Percentiles rank a stretch among this genome's conserved stretches.
phyloP scores from a whole-genome alignment of 768 basidiomycete species.

The Leccinum pellstonianum region DNA sequence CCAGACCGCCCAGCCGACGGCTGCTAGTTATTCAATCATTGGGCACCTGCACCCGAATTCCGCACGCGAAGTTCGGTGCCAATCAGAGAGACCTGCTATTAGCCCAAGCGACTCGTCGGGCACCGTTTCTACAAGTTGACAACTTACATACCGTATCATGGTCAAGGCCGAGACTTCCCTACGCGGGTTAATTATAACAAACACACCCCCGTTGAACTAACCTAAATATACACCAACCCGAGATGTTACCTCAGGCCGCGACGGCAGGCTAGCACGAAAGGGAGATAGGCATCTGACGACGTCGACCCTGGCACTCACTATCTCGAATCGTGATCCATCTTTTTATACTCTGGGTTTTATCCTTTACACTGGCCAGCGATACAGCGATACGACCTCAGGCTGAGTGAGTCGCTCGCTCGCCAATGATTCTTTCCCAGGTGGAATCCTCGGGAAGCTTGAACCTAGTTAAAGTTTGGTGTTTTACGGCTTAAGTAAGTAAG shows the following conservation, averaged over 20 bases:
- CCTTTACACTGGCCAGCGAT: not conserved
- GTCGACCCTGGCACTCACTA: not conserved
- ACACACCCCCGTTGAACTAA: not conserved
- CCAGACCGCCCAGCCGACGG: not conserved
- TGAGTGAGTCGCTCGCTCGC: not conserved
- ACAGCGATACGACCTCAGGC: not conserved
- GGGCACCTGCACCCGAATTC: too few species aligned
- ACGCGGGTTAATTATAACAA: not conserved
- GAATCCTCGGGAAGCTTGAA: not conserved
- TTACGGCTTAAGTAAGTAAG: not conserved
- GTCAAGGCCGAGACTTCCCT: not conserved
- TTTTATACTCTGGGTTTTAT: not conserved
- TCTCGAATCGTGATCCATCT: not conserved
- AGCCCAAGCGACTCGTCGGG: too few species aligned
- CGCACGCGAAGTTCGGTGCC: too few species aligned
- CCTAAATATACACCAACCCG: not conserved
- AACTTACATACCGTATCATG: too few species aligned
- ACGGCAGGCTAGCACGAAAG: not conserved
- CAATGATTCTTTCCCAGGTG: not conserved
- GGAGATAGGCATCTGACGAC: not conserved
- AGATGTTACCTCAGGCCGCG: not conserved
- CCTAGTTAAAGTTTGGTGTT: not conserved
- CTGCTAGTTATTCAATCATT: too few species aligned
- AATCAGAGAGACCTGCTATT: too few species aligned
- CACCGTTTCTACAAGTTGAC: not conserved